Evolutionary conservation across 805 yeast species (phyloP).

Genomic region (Lipomyces yamanashiensis): DNA sequence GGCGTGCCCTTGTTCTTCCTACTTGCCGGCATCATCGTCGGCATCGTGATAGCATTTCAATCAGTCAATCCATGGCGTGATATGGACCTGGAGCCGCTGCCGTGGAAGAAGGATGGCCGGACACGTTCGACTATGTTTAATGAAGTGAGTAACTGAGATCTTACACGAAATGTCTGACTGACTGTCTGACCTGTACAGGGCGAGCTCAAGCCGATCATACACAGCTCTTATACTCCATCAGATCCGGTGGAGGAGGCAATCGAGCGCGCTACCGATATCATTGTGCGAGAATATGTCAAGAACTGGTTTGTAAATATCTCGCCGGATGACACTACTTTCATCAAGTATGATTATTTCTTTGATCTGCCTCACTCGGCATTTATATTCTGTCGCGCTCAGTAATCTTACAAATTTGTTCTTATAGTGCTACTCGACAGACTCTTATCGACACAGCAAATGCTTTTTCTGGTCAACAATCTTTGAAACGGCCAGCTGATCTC

Average conservation of each 20-base stretch:
- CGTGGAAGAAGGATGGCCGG: conserved; percentile 26
- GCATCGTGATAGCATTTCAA: conserved; percentile 28
- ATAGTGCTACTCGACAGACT: conserved; percentile 30
- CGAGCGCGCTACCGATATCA: conserved; percentile 28
- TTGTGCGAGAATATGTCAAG: conserved; percentile 29
- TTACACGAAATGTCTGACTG: neutral
- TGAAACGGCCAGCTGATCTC: conserved; percentile 35
- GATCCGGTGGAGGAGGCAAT: conserved; percentile 22
- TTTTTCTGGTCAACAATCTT: conserved; percentile 28
- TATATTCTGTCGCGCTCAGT: neutral
- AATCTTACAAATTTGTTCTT: neutral
- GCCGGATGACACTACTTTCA: conserved; percentile 26
- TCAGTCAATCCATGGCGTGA: conserved; percentile 20
- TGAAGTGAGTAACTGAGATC: conserved; percentile 15
- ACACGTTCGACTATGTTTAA: conserved; percentile 8
- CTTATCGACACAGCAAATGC: conserved; percentile 47
- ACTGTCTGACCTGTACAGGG: neutral
- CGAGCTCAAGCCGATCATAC: conserved; percentile 26
- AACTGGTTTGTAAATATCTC: conserved; percentile 22
- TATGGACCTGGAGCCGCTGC: conserved; percentile 21
- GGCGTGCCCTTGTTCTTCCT: conserved; percentile 32
- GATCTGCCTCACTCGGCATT: no score
- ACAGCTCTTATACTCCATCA: conserved; percentile 20
- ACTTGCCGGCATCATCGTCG: conserved; percentile 25
- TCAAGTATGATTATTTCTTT: conserved; percentile 13